A percentile compares a stretch with the other conserved stretches of the same genome.
phyloP scores from a whole-genome alignment of 768 basidiomycete genomes.

The Dacryopinax spathularia region DNA sequence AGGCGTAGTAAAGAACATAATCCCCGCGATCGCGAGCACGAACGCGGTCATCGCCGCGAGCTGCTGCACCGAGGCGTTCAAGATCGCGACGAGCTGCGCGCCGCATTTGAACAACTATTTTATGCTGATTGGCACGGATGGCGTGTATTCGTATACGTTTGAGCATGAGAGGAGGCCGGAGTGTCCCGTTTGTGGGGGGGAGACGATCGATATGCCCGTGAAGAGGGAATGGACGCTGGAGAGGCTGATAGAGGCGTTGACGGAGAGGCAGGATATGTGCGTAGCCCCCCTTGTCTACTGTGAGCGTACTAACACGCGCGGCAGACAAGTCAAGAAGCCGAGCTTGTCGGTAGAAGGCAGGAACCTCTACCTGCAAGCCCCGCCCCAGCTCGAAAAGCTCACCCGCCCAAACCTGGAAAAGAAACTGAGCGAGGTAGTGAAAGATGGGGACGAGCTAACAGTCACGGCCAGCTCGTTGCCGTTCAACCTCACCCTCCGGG shows the following conservation, averaged over 20 bases:
- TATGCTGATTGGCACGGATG: conserved; percentile 94
- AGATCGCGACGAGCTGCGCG: conserved; percentile 89
- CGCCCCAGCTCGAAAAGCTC: conserved; percentile 74
- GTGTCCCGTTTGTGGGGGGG: conserved; percentile 95
- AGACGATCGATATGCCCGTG: conserved; percentile 60
- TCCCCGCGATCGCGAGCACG: conserved; percentile 95
- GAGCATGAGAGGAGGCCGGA: conserved; percentile 84
- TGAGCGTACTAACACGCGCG: conserved; percentile 8
- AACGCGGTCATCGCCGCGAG: conserved; percentile 97
- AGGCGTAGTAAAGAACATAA: conserved; percentile 98
- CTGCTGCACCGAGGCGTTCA: conserved; percentile 98
- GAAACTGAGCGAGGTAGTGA: conserved; percentile 67
- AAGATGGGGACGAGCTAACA: conserved; percentile 59
- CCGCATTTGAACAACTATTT: conserved; percentile 95
- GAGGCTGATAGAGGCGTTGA: conserved; percentile 70
- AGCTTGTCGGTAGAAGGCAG: conserved; percentile 64
- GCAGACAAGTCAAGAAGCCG: conserved; percentile 91
- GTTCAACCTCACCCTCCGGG: conserved; percentile 46
- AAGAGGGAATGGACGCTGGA: conserved; percentile 67
- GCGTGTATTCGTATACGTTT: conserved; percentile 94
- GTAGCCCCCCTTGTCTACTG: conserved; percentile 20
- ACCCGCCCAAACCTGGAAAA: conserved; percentile 87
- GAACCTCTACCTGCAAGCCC: conserved; percentile 86
- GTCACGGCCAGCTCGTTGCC: conserved; percentile 84
- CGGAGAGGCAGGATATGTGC: conserved; percentile 82